Base-by-base conservation (phyloP, 768 basidiomycete genomes). In the Termitomyces sp. region DNA sequence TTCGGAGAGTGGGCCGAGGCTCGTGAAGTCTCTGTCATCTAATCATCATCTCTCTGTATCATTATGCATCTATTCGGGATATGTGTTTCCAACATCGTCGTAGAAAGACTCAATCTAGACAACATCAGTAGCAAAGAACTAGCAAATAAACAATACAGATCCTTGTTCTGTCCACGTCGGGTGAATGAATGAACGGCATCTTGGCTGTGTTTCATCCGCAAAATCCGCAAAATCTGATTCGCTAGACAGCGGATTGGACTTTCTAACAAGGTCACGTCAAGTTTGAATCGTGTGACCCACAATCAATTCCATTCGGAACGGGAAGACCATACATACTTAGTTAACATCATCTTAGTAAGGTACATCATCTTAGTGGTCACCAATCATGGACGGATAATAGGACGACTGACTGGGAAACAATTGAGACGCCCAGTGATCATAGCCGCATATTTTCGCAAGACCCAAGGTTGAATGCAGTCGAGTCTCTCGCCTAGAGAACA, bases 1-100 rank as follows among this genome's bases (percentile, higher is more conserved):
- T 95, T 96, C 66, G 91, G 89, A 45, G 92, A 93, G 68, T 92
- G 89, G 87, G 80, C 87, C 31, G 87, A 88, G 67, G 74, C 74
- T 8, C 71, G 77, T 15, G 76, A 73, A 55, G 72, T 81, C 55
- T 72, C 76, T 32, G 71, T 81, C 36, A 57, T 79, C 37, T 81
- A 70, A 68, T 42, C 9, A 6, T 59, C 20, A 31, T 14, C 10
- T 34, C 47, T 56, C 20, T 61, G 63, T 61, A 66, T 60, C 60
- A 62, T 63, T 67, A 64, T 63, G 48, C 65, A 66, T 62, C 8
- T 66, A 58, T 56, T 43, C 46, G 52, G 60, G 60, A 59, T 6
- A 42, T 42, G 40, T 42, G 40, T 42, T 42, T 17, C 5, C 49
- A 40, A 37, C 43, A 59, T 20, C 45, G 36, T 46, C 29, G 56